phyloP scores from a whole-genome alignment of 2,329 filamentous ascomycete genomes.

The Cytospora chrysosperma region DNA sequence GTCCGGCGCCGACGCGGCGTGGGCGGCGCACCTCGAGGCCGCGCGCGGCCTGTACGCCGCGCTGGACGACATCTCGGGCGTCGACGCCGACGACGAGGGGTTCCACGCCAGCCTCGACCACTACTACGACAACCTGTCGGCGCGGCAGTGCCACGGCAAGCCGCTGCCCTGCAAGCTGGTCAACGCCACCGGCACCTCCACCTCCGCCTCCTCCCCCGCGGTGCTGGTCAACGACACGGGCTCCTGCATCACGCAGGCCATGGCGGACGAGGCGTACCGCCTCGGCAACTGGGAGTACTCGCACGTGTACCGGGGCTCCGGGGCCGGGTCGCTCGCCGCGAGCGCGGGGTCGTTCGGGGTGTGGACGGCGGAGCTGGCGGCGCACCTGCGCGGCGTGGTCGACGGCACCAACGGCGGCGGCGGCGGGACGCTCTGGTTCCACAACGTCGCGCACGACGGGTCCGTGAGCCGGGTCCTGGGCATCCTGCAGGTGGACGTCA shows the following conservation, averaged over 20 bases:
- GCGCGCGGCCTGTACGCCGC: conserved; percentile 53
- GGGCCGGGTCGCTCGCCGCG: conserved; percentile 56
- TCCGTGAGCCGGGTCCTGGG: conserved; percentile 65
- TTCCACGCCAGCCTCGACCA: conserved; percentile 77
- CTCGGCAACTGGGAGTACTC: conserved; percentile 80
- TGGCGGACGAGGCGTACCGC: conserved; percentile 70
- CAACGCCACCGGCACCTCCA: conserved; percentile 27
- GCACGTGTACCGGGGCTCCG: conserved; percentile 70
- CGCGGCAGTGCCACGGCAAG: conserved; percentile 72
- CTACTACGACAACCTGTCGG: conserved; percentile 82
- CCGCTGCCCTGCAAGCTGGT: conserved; percentile 66
- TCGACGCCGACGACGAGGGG: conserved; percentile 52
- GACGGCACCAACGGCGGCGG: conserved; percentile 42
- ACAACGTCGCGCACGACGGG: conserved; percentile 82
- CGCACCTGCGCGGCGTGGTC: conserved; percentile 59
- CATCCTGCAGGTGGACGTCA: conserved; percentile 68
- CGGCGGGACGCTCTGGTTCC: conserved; percentile 54
- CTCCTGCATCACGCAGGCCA: conserved; percentile 58
- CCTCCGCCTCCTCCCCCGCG: conserved; percentile 29
- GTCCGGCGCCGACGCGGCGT: conserved; percentile 46
- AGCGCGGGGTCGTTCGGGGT: conserved; percentile 65
- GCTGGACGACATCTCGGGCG: conserved; percentile 68
- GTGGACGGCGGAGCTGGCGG: conserved; percentile 69
- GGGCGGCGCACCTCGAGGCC: conserved; percentile 63
- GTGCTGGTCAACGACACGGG: conserved; percentile 40